Evolutionary conservation across 352 stramenopile genomes (phyloP), one percentile per base, ranked within the genome.

Genomic region (Pythium folliculosum): DNA sequence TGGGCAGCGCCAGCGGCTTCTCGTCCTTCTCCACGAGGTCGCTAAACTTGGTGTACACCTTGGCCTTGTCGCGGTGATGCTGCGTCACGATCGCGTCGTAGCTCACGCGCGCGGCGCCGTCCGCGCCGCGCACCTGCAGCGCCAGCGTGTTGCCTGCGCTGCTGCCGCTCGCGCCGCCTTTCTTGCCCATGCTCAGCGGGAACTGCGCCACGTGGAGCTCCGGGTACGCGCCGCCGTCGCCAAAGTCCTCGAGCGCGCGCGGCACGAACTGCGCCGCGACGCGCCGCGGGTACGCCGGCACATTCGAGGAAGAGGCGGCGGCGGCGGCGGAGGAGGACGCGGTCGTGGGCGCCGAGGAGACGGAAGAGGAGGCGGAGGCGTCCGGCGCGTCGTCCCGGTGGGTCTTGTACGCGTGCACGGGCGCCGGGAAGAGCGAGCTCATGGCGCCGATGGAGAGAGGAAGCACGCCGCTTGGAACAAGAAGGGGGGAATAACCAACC

Each of bases 151-250:
- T 78, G 60, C 63, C 73, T 27, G 65, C 60, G 38, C 22, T 67
- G 22, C 50, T 49, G 69, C 96, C 88, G 44, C 91, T 87, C 12
- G 44, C 38, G 70, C 96, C 88, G 45, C 92, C 89, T 61, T 91
- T 91, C 51, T 92, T 92, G 55, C 97, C 97, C 95, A 99, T 98
- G 71, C 94, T 86, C 1, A 98, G 75, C 10, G 97, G 97, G 73
- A 98, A 99, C 79, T 99, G 97, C 64, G 97, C 95, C 30, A 99
- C 79, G 76, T 99, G 97, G 63, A 99, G 97, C 88, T 99, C 98
- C 0, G 97, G 98, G 75, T 97, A 99, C 53, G 97, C 97, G 44
- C 97, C 98, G 48, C 97, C 97, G 77, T 99, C 97, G 40, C 96
- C 96, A 81, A 99, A 99, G 77, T 99, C 98, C 27, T 77, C 77